These are phyloP conservation scores for Vitis riparia DNA, from an alignment of 164 flowering plant genomes.

Conservation along the genomic window DNA sequence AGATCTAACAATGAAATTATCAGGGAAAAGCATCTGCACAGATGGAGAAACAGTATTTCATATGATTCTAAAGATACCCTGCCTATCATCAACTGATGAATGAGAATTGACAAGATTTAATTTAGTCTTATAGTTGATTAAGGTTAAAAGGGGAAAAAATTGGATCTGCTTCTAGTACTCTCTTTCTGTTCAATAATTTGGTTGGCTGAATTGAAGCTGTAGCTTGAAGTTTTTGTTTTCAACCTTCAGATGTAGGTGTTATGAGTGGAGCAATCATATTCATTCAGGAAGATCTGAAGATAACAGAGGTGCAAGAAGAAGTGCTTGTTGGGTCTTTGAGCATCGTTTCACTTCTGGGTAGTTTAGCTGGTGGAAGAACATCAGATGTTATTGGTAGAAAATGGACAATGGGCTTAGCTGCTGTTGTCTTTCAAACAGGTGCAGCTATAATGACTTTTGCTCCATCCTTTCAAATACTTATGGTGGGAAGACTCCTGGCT, in stretches of 20 bases:
- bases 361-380: slow-evolving; percentile 80
- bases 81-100: too few relatives aligned
- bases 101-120: too few relatives aligned
- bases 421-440: slow-evolving; percentile 75
- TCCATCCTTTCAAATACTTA: slow-evolving; percentile 56
- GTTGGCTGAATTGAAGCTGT: background rate
- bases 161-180: background rate
- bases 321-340: slow-evolving; percentile 78
- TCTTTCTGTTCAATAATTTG: background rate
- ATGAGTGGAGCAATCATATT: slow-evolving; percentile 96
- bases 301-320: slow-evolving; percentile 84
- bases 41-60: too few relatives aligned
- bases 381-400: slow-evolving; percentile 88
- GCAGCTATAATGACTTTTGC: slow-evolving; percentile 80
- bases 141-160: too few relatives aligned
- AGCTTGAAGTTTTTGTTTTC: slow-evolving; percentile 2
- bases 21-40: too few relatives aligned
- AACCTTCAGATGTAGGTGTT: slow-evolving; percentile 84
- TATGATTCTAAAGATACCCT: too few relatives aligned
- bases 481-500: slow-evolving; percentile 79
- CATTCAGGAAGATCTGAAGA: slow-evolving; percentile 81
- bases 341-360: slow-evolving; percentile 82
- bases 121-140: too few relatives aligned
- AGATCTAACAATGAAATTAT: too few relatives aligned
- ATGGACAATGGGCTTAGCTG: slow-evolving; percentile 95